phyloP scores from a whole-genome alignment of 257 asterid species.

The Solanum dulcamara region DNA sequence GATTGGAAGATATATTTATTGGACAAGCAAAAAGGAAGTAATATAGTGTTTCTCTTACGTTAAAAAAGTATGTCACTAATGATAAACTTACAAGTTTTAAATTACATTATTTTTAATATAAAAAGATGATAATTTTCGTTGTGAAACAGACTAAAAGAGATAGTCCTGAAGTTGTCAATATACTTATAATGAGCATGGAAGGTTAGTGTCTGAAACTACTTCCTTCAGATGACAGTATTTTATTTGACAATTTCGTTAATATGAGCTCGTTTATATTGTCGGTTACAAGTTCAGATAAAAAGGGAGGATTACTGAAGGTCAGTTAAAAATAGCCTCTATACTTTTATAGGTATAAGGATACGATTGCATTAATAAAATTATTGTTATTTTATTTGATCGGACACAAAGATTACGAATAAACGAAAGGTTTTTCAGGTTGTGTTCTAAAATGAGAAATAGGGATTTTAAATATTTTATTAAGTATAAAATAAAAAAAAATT shows the following conservation, averaged over 20 bases:
- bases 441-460: neutral
- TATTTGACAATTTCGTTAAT: fast-evolving
- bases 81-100: neutral
- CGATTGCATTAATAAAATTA: too few species aligned
- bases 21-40: neutral
- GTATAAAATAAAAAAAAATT: neutral
- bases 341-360: too few species aligned
- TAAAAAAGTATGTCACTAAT: neutral
- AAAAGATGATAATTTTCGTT: neutral
- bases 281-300: too few species aligned
- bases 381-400: neutral
- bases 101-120: neutral
- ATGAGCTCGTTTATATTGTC: too few species aligned
- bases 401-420: neutral
- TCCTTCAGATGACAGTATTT: too few species aligned
- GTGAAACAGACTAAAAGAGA: neutral
- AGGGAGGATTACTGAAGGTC: too few species aligned
- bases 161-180: too few species aligned
- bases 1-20: neutral
- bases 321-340: too few species aligned
- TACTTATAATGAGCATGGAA: neutral
- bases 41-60: neutral
- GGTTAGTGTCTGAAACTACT: neutral
- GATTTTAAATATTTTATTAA: neutral
- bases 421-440: neutral